Base-by-base conservation (phyloP, 768 basidiomycete species). In the Polyporus arcularius region DNA sequence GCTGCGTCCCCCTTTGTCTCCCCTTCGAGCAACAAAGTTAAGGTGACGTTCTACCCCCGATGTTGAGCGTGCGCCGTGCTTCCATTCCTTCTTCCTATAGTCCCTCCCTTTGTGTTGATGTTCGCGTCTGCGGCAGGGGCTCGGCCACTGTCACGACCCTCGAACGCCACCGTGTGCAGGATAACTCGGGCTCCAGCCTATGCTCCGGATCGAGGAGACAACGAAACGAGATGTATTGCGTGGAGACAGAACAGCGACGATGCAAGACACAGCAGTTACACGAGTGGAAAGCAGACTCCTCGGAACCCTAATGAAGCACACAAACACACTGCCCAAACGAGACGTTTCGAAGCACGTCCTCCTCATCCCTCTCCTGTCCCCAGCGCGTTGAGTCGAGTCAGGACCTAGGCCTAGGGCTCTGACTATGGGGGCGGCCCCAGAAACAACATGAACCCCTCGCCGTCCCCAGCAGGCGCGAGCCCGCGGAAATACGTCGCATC, bases 401-500 rank as follows among this genome's bases (percentile, higher is more conserved):
- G 1, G 15, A 43, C 6, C 15, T 43, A 16, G 10, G 42, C 14
- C 42, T 6, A 43, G 38, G 32, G 30, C 32, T 42, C 14, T n/a
- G 4, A n/a, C 58, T 59, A 60, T 39, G 58, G 55, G 38, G 64
- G 68, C 26, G 69, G 64, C 14, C 74, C 73, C 18, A 74, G 40
- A 58, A 71, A 74, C 52, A 75, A 60, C 51, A 72, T 62, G 67
- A 67, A 72, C 9, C 82, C 82, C 28, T 80, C 77, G 21, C 74
- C 75, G 59, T 79, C 76, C 30, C 78, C 75, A 56, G 78, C 78
- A 4, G 83, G 81, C 64, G 81, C 81, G 40, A 86, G 70, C 11
- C 85, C 85, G 57, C 82, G 72, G 66, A 85, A 85, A 69, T 77
- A 76, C 54, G 76, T 72, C 54, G 75, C 70, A 39, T 77, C 78